These are phyloP conservation scores for Eucalyptus camaldulensis DNA, from an alignment of 345 rosid species.

Conservation along the genomic window DNA sequence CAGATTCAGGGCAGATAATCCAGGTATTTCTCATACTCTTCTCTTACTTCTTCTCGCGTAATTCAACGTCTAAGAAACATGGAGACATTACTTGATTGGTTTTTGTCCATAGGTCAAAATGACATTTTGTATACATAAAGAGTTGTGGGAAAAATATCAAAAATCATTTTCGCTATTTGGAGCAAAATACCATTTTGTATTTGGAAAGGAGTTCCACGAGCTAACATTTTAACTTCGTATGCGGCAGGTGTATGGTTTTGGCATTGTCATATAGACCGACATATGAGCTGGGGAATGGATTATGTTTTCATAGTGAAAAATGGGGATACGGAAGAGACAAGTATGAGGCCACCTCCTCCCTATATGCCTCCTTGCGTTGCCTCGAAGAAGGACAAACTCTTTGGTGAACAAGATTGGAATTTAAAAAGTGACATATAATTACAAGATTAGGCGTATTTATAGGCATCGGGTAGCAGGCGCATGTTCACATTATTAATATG, in stretches of 20 bases:
- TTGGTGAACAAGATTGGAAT: background rate
- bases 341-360: background rate
- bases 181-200: too few species aligned
- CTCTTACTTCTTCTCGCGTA: background rate
- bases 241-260: constrained; percentile 16
- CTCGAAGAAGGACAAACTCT: background rate
- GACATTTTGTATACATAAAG: background rate
- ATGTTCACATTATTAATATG: background rate
- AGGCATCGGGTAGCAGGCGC: background rate
- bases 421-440: background rate
- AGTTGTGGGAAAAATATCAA: background rate
- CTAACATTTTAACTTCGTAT: background rate
- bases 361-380: background rate
- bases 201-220: background rate
- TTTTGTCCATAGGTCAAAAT: background rate
- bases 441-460: background rate
- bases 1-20: constrained; percentile 1
- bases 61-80: background rate
- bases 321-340: background rate
- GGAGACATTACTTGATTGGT: background rate
- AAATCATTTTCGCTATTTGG: background rate
- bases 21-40: background rate
- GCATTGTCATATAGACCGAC: constrained; percentile 18
- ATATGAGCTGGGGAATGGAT: constrained; percentile 15
- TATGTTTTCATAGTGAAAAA: constrained; percentile 5